Percentiles rank a stretch among this genome's conserved stretches.
These are phyloP conservation scores for Fusarium nelsonii DNA, from an alignment of 2,329 filamentous ascomycete genomes.

Conservation along the genomic window DNA sequence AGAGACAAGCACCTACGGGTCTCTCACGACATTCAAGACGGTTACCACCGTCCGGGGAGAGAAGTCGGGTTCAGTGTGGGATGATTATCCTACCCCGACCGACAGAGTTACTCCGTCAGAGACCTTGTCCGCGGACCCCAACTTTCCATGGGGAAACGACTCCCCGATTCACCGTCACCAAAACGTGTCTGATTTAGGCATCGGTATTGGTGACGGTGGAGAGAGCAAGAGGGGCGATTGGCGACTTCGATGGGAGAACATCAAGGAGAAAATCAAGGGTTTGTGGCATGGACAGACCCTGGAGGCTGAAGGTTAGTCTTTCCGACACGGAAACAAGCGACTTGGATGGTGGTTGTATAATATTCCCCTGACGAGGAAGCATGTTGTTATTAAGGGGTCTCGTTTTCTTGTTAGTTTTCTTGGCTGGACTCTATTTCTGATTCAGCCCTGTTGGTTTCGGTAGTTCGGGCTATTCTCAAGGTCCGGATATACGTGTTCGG, in stretches of 20 bases:
- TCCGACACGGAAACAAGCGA: neutral
- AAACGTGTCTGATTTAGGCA: constrained; percentile 46
- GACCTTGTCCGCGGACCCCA: constrained; percentile 48
- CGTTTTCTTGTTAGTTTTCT: constrained; percentile 24
- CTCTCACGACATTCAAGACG: constrained; percentile 43
- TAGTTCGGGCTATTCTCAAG: constrained; percentile 25
- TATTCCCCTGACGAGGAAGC: constrained; percentile 1
- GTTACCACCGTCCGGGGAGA: constrained; percentile 25
- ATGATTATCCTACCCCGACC: constrained; percentile 39
- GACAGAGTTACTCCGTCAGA: constrained; percentile 27
- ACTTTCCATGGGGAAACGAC: constrained; percentile 55
- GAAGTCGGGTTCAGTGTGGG: constrained; percentile 14
- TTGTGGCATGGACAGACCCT: constrained; percentile 25
- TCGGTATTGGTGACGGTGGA: constrained; percentile 35
- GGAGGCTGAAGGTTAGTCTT: constrained; percentile 18
- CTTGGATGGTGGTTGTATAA: constrained; percentile 10
- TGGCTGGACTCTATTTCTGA: constrained; percentile 32
- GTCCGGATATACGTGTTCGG: constrained; percentile 14
- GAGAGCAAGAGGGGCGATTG: constrained; percentile 17
- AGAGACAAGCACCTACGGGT: constrained; percentile 15
- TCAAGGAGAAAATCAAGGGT: constrained; percentile 28
- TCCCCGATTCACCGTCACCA: constrained; percentile 54
- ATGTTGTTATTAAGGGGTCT: constrained; percentile 5
- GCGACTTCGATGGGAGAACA: constrained; percentile 33
- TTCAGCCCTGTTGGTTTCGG: constrained; percentile 42